Evolutionary conservation across 768 basidiomycete genomes (phyloP), one percentile per base, ranked within the genome.

Genomic region (Epithele typhae): DNA sequence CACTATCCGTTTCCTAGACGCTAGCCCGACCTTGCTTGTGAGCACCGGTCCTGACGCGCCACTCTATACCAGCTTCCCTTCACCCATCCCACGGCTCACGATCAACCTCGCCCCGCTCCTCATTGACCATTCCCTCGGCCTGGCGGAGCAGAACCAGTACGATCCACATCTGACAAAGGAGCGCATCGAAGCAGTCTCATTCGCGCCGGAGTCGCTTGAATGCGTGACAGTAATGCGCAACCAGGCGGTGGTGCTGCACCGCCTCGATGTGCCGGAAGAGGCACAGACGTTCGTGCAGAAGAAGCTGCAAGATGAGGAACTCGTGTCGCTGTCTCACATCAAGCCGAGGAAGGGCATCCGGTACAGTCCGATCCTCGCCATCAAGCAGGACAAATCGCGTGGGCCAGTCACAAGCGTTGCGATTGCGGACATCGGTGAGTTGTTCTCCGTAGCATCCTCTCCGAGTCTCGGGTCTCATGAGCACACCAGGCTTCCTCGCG

Each of bases 391-490:
- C 19, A 68, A 68, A 43, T 14, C 33, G 1, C 46, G 51, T 2
- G 78, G 78, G 1, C 66, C 68, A 1, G 68, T 79, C 3, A 71
- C 74, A 4, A 72, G 77, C 17, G 78, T 74, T 58, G 80, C 84
- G 5, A 62, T 88, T 11, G 83, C 83, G 10, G 83, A 91, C 59
- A 77, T 88, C 39, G 92, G 92, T 85, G 48, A 58, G 75, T 63
- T 34, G 27, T 30, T 30, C 9, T 21, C 35, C 47, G 35, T 30
- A 30, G 8, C 14, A 30, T 30, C 25, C 39, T 33, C 25, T 15
- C 25, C 12, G 8, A 37, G 22, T 11, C 25, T 14, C 19, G n/a
- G 25, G 10, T 36, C 14, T 24, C 17, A 35, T 35, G 8, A 15
- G 24, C 40, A 47, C 37, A 22, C 14, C 33, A 91, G 90, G 88